Percentiles rank a stretch among this genome's conserved stretches.
Evolutionary conservation across 345 rosid genomes (phyloP).

Genomic region (Cardamine resedifolia): DNA sequence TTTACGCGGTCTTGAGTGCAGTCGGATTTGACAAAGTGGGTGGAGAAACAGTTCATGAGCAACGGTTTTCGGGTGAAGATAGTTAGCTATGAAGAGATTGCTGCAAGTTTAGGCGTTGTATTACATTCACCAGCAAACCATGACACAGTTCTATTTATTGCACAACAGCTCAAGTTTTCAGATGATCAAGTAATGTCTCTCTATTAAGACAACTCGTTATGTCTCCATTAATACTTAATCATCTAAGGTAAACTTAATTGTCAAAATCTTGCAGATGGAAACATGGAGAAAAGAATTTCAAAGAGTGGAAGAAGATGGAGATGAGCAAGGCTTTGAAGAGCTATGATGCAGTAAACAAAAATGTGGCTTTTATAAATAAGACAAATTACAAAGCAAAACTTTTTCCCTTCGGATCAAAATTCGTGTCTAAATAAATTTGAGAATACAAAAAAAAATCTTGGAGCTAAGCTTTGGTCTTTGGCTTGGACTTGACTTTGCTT

Average conservation of each 20-base stretch:
- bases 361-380: not conserved
- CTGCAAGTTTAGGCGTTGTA: conserved; percentile 56
- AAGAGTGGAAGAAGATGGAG: conserved; percentile 85
- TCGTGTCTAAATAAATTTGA: conserved; percentile 5
- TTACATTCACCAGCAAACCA: conserved; percentile 42
- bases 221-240: not conserved
- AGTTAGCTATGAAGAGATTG: conserved; percentile 51
- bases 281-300: conserved; percentile 72
- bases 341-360: conserved; percentile 16
- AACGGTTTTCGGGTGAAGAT: conserved; percentile 58
- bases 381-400: conserved; percentile 7
- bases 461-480: conserved; percentile 9
- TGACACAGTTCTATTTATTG: conserved; percentile 55
- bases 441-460: conserved; percentile 4
- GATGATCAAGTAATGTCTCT: conserved; percentile 72
- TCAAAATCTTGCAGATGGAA: conserved; percentile 55
- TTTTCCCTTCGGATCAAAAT: not conserved
- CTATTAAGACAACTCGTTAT: not conserved
- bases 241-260: not conserved
- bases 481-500: conserved; percentile 26
- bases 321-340: conserved; percentile 93
- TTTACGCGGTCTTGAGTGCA: conserved; percentile 26
- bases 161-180: conserved; percentile 76
- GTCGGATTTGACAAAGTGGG: conserved; percentile 55
- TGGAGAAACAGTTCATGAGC: conserved; percentile 67